These are phyloP conservation scores for Linum tenue DNA, from an alignment of 345 rosid genomes.

Conservation along the genomic window DNA sequence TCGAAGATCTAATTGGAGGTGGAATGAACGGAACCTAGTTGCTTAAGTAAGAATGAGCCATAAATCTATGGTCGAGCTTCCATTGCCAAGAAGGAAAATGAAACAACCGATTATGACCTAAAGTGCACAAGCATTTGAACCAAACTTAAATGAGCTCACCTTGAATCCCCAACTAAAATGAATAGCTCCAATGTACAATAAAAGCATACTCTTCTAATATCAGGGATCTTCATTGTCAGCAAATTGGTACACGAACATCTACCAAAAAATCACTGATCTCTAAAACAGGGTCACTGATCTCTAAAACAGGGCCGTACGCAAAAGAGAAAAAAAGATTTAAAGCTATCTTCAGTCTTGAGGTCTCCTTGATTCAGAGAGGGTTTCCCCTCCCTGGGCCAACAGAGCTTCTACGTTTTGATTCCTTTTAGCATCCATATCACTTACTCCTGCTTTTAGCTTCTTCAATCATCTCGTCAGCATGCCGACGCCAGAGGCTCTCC, in stretches of 20 bases:
- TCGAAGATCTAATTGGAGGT: too few relatives aligned
- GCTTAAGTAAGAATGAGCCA: too few relatives aligned
- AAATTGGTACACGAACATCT: not conserved
- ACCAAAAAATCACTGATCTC: not conserved
- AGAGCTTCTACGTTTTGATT: conserved; percentile 37
- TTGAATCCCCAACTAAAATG: not conserved
- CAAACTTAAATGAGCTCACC: too few relatives aligned
- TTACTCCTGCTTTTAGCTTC: conserved; percentile 41
- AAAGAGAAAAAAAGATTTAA: not conserved
- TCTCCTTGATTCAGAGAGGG: conserved; percentile 39
- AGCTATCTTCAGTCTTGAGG: conserved; percentile 31
- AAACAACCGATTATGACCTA: too few relatives aligned
- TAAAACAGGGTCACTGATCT: not conserved
- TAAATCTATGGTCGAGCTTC: too few relatives aligned
- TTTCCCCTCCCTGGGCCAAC: conserved; percentile 32
- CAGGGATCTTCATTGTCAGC: not conserved
- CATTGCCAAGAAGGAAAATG: too few relatives aligned
- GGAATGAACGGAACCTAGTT: too few relatives aligned
- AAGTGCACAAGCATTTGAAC: too few relatives aligned
- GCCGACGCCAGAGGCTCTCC: conserved; percentile 67
- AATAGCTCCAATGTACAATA: not conserved
- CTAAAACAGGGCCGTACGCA: too few relatives aligned
- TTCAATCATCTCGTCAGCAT: conserved; percentile 48
- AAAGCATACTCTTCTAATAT: too few relatives aligned
- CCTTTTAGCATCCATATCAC: conserved; percentile 33